Percentiles rank a stretch among this genome's conserved stretches.
Conservation (phyloP, 345 rosid species). For the Brassica napus region DNA sequence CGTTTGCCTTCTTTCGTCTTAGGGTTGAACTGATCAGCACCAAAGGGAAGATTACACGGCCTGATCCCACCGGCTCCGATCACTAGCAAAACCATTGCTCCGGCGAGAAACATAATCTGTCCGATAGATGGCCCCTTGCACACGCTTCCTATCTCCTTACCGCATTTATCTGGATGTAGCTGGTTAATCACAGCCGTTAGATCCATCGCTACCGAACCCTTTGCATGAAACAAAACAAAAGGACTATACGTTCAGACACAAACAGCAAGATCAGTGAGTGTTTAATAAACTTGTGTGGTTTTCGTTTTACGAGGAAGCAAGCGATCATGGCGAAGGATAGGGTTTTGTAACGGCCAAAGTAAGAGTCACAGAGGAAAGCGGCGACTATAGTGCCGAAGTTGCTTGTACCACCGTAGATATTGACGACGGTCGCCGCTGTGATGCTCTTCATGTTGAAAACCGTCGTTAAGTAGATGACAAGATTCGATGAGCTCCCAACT, state of each 20-base stretch:
- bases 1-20: slow-evolving; percentile 59
- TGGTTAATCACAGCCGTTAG: slow-evolving; percentile 53
- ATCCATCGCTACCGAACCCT: slow-evolving; percentile 66
- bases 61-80: slow-evolving; percentile 77
- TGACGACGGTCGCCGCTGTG: slow-evolving; percentile 56
- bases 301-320: slow-evolving; percentile 51
- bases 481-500: slow-evolving; percentile 53
- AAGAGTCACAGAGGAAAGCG: slow-evolving; percentile 69
- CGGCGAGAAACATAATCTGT: slow-evolving; percentile 56
- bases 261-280: neutral
- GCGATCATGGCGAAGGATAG: slow-evolving; percentile 58
- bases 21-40: slow-evolving; percentile 75
- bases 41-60: slow-evolving; percentile 77
- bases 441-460: slow-evolving; percentile 71
- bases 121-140: slow-evolving; percentile 61
- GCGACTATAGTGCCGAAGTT: slow-evolving; percentile 64
- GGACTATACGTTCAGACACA: neutral
- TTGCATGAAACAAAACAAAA: slow-evolving; percentile 8
- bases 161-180: slow-evolving; percentile 60
- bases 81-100: slow-evolving; percentile 51
- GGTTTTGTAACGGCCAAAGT: slow-evolving; percentile 68
- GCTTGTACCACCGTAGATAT: slow-evolving; percentile 57
- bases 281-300: neutral
- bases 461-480: slow-evolving; percentile 55
- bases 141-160: slow-evolving; percentile 32